Percentiles rank a stretch among this genome's conserved stretches.
phyloP scores from a whole-genome alignment of 2,329 filamentous ascomycete genomes.

The Xylaria sp. region DNA sequence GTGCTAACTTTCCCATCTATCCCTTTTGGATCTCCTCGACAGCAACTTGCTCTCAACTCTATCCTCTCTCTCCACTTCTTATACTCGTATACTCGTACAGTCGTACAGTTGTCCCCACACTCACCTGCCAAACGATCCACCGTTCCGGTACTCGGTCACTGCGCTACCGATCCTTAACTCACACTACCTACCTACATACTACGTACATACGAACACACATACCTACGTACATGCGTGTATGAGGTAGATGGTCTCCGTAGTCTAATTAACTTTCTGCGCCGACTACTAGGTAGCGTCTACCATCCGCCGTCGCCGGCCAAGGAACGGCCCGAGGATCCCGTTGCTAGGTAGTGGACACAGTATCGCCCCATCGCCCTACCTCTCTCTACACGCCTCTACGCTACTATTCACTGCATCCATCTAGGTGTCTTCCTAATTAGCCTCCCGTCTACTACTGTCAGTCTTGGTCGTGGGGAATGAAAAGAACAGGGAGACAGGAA shows the following conservation, averaged over 20 bases:
- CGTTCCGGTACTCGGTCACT: slow-evolving; percentile 6
- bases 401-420: background rate
- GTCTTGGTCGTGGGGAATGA: background rate
- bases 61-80: background rate
- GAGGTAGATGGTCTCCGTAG: background rate
- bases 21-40: background rate
- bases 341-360: slow-evolving; percentile 1
- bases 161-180: background rate
- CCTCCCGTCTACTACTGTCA: background rate
- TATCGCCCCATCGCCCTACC: slow-evolving; percentile 11
- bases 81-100: background rate
- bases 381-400: background rate
- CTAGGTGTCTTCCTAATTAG: background rate
- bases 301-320: slow-evolving; percentile 25
- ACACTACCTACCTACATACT: slow-evolving; percentile 9
- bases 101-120: slow-evolving; percentile 1
- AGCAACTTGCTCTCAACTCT: background rate
- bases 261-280: background rate
- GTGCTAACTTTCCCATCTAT: background rate
- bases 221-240: background rate
- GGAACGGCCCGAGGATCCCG: slow-evolving; percentile 32
- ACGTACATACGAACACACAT: slow-evolving; percentile 10
- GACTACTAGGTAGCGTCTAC: slow-evolving; percentile 5
- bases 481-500: background rate
- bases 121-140: slow-evolving; percentile 22